phyloP scores from a whole-genome alignment of 2,329 filamentous ascomycete species.

The Teratosphaeria destructans region DNA sequence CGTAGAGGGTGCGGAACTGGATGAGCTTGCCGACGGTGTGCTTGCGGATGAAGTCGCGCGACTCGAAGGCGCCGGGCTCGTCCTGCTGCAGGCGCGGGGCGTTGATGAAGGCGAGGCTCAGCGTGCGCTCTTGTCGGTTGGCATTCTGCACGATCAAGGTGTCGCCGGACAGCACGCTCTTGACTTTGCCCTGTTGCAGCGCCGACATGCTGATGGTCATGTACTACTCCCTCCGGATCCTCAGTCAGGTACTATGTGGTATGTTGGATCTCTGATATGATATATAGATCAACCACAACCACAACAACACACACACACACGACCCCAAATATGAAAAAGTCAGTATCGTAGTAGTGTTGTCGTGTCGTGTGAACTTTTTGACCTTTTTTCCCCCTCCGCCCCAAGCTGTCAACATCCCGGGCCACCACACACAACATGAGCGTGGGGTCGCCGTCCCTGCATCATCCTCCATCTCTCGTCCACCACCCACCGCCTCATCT shows the following conservation, averaged over 20 bases:
- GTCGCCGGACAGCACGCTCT: slow-evolving; percentile 89
- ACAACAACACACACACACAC: too few species aligned
- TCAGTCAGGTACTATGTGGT: too few species aligned
- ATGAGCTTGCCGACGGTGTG: slow-evolving; percentile 77
- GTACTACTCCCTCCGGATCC: background rate
- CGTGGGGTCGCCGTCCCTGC: too few species aligned
- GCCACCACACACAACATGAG: too few species aligned
- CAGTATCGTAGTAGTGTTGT: too few species aligned
- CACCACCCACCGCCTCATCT: too few species aligned
- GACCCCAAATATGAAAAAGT: too few species aligned
- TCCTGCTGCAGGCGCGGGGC: slow-evolving; percentile 53
- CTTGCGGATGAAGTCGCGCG: slow-evolving; percentile 81
- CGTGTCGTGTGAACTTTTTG: too few species aligned
- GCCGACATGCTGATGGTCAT: slow-evolving; percentile 2
- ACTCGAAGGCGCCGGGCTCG: slow-evolving; percentile 78
- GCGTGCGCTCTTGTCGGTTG: slow-evolving; percentile 67
- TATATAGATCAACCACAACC: background rate
- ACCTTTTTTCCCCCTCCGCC: too few species aligned
- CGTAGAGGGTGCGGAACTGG: slow-evolving; percentile 77
- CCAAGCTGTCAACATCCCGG: too few species aligned
- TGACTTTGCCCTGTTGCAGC: slow-evolving; percentile 57
- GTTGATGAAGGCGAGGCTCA: slow-evolving; percentile 86
- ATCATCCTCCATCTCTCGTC: too few species aligned
- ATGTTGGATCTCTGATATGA: background rate
- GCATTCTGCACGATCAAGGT: slow-evolving; percentile 79